Evolutionary conservation across 1,139 yeast species (phyloP), one percentile per base, ranked within the genome.

Genomic region (Suhomyces kunorum): DNA sequence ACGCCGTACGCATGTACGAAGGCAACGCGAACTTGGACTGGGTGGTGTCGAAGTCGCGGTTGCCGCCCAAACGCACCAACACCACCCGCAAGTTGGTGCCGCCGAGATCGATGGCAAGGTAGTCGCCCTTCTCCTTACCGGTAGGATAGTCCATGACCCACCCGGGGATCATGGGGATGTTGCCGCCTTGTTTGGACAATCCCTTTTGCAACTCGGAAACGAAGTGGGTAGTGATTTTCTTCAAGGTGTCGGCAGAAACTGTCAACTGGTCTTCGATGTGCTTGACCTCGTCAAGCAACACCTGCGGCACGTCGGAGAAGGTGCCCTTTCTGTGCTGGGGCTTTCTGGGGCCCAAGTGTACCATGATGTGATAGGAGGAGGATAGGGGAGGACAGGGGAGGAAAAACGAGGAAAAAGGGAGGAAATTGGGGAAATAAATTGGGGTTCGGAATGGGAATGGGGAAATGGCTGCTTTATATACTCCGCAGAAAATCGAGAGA

Each of bases 111-210:
- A 92, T 84, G 39, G 98, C 97, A 60, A 92, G 69, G 65, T 78
- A 92, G 51, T 87, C 83, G 50, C 98, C 98, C 32, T 74, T 76
- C 66, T 92, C 98, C 51, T 80, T 68, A 54, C 98, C 98, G 34
- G 94, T 83, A 46, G 98, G 98, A 73, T 73, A 83, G 56, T 86
- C 95, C 78, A 88, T 74, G 40, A 90, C 97, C 97, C 97, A 90
- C 48, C 95, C 87, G 32, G 95, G 95, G 58, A 85, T 88, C 98
- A 90, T 92, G 44, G 98, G 98, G 58, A 87, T 86, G 63, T 83
- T 84, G 43, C 94, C 92, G 35, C 94, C 94, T 38, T 68, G 56
- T 60, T 80, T 79, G 43, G 88, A 75, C 49, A 87, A 74, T 39
- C 95, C 95, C 64, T 85, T 86, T 46, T 82, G 79, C 56, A 92